A percentile compares a stretch with the other conserved stretches of the same genome.
These are phyloP conservation scores for Mycena galericulata DNA, from an alignment of 768 basidiomycete species.

Conservation along the genomic window DNA sequence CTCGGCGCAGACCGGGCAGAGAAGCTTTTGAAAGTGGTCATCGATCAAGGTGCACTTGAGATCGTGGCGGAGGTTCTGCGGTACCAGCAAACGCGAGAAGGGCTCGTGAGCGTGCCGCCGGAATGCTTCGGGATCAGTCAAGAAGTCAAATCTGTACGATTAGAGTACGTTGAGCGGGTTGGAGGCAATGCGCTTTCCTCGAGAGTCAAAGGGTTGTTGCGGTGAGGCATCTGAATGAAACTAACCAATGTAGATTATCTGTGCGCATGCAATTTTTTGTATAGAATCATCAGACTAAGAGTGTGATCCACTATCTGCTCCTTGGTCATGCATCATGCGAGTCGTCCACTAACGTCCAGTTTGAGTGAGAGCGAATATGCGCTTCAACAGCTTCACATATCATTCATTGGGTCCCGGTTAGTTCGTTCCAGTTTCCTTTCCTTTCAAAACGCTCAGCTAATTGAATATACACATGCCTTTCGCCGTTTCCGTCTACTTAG, in stretches of 20 bases:
- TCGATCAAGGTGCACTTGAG: conserved; percentile 60
- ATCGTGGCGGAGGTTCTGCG: conserved; percentile 64
- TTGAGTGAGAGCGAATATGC: too few relatives aligned
- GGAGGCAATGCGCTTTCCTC: conserved; percentile 18
- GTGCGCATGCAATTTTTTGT: neutral
- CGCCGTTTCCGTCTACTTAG: too few relatives aligned
- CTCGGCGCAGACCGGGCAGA: conserved; percentile 50
- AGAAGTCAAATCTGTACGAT: conserved; percentile 34
- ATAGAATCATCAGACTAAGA: too few relatives aligned
- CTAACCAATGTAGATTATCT: neutral
- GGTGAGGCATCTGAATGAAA: conserved; percentile 9
- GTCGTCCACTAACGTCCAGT: too few relatives aligned
- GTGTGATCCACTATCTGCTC: too few relatives aligned
- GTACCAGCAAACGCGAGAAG: conserved; percentile 64
- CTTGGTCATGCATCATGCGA: too few relatives aligned
- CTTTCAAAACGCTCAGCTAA: too few relatives aligned
- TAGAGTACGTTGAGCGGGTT: conserved; percentile 19
- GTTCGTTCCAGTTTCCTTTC: too few relatives aligned
- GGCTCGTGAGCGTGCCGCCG: conserved; percentile 58
- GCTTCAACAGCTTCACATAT: too few relatives aligned
- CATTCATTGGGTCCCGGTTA: too few relatives aligned
- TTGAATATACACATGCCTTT: too few relatives aligned
- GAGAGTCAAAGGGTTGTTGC: conserved; percentile 17
- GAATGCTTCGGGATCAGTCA: conserved; percentile 57
- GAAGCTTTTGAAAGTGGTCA: conserved; percentile 64